A percentile compares a stretch with the other conserved stretches of the same genome.
phyloP scores from a whole-genome alignment of 2,329 filamentous ascomycete genomes.

The Bipolaris victoriae region DNA sequence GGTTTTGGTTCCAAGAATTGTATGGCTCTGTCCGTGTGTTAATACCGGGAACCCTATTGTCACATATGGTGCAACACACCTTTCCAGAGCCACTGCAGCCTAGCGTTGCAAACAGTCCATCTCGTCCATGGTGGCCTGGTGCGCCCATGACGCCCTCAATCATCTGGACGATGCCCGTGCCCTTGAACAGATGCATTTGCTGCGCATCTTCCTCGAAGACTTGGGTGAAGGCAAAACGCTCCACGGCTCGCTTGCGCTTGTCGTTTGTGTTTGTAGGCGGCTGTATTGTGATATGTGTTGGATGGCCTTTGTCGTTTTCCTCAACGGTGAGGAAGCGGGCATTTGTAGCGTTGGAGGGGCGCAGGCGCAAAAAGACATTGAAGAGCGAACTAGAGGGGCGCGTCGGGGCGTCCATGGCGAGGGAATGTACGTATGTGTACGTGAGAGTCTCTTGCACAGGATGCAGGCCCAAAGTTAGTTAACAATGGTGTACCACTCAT shows the following conservation, averaged over 20 bases:
- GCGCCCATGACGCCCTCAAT: conserved; percentile 81
- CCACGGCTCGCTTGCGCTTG: conserved; percentile 80
- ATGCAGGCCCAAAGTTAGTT: conserved; percentile 9
- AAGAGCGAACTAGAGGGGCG: conserved; percentile 67
- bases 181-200: conserved; percentile 86
- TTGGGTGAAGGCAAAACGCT: conserved; percentile 91
- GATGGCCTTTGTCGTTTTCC: conserved; percentile 45
- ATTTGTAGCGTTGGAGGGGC: conserved; percentile 49
- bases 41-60: conserved; percentile 11
- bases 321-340: conserved; percentile 80
- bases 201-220: conserved; percentile 88
- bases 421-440: conserved; percentile 1
- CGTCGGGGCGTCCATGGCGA: conserved; percentile 46
- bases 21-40: conserved; percentile 74
- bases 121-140: conserved; percentile 76
- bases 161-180: conserved; percentile 74
- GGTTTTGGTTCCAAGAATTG: conserved; percentile 84
- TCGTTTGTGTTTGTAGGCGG: conserved; percentile 81
- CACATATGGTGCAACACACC: conserved; percentile 57
- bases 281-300: conserved; percentile 60
- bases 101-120: conserved; percentile 87
- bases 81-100: conserved; percentile 97
- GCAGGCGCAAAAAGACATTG: conserved; percentile 87
- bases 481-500: conserved; percentile 12
- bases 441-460: conserved; percentile 1